Base-by-base conservation (phyloP, 2,329 filamentous ascomycete genomes). In the Aspergillus versicolor region DNA sequence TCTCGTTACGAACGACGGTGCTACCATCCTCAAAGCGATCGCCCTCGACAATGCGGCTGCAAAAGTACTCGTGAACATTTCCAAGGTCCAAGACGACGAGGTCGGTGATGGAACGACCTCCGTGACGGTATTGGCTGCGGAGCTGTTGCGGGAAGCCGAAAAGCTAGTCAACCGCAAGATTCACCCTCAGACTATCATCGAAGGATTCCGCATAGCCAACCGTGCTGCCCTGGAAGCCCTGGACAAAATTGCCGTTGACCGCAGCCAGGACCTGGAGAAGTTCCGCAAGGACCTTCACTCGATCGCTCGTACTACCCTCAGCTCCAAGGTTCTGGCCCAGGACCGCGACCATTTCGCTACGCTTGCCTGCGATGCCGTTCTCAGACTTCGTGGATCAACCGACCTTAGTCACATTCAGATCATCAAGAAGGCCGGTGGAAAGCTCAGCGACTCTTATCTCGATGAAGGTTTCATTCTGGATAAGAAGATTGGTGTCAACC, bases 401-500 rank as follows among this genome's bases (percentile, higher is more conserved):
- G 94, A 99, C 75, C 86, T 99, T 54, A 97, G 90, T 74, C 92
- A 97, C 73, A 99, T 99, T 65, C 94, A 99, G 77, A 92, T 99
- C 71, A 99, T 99, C 82, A 99, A 99, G 84, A 99, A 99, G 83
- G 89, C 93, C 2, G 94, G 94, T 67, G 94, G 94, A 68, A 99
- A 97, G 83, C 86, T 99, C 58, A 94, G 88, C 74, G 94, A 99
- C 75, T 97, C 93, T 12, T 99, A 99, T 77, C 84, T 99, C 42
- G 94, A 99, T 72, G 92, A 97, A 70, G 94, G 94, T 5, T 99
- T 99, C 80, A 97, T 99, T 71, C 82, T 99, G 54, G 94, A 99
- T 81, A 99, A 99, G 85, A 96, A 93, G 81, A 96, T 99, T 64
- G 94, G 94, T 65, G 93, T 97, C 57, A 97, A 97, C 81, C 94